Evolutionary conservation across 1,139 yeast species (phyloP).

Genomic region (Geotrichum europaeum): DNA sequence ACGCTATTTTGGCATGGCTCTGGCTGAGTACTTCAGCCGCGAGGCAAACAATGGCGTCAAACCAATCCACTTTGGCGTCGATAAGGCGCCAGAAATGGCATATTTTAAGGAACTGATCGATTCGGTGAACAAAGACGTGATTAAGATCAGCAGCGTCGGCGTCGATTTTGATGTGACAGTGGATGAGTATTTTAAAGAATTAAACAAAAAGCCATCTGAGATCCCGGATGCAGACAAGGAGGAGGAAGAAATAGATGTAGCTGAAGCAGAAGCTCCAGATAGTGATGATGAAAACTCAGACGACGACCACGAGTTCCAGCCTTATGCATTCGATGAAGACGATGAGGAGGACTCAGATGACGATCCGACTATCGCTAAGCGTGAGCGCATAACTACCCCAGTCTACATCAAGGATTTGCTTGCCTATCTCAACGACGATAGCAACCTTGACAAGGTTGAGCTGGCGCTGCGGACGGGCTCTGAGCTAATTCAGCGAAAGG

Average conservation of each 20-base stretch:
- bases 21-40: conserved; percentile 41
- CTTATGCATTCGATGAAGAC: conserved; percentile 26
- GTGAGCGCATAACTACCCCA: conserved; percentile 43
- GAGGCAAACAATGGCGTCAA: conserved; percentile 31
- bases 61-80: conserved; percentile 37
- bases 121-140: conserved; percentile 14
- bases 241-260: background rate
- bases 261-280: conserved; percentile 6
- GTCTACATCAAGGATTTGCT: conserved; percentile 59
- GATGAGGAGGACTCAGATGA: conserved; percentile 27
- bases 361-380: conserved; percentile 42
- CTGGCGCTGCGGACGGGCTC: conserved; percentile 52
- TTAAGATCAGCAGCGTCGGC: conserved; percentile 2
- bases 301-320: conserved; percentile 22
- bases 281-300: conserved; percentile 22
- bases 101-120: conserved; percentile 11
- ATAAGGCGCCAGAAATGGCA: conserved; percentile 20
- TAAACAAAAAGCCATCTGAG: background rate
- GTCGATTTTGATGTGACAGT: conserved; percentile 7
- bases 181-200: conserved; percentile 2
- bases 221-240: background rate
- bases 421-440: conserved; percentile 48
- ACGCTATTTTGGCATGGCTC: conserved; percentile 41
- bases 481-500: conserved; percentile 49
- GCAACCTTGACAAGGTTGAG: conserved; percentile 42